A percentile compares a stretch with the other conserved stretches of the same genome.
These are phyloP conservation scores for Peronospora farinosa DNA, from an alignment of 352 stramenopile species.

Conservation along the genomic window DNA sequence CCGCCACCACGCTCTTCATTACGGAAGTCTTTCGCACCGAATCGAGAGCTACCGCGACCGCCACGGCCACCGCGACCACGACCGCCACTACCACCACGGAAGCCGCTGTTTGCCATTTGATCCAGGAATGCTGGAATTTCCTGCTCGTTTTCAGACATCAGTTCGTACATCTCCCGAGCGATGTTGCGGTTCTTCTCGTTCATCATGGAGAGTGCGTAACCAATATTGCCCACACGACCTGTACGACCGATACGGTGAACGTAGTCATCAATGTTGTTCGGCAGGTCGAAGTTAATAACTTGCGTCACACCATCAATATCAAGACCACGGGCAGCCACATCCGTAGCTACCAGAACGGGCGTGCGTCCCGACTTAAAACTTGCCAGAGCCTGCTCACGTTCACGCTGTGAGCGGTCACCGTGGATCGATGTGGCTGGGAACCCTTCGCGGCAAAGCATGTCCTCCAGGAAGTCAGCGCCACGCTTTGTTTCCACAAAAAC, in stretches of 20 bases:
- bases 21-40: constrained; percentile 86
- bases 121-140: constrained; percentile 92
- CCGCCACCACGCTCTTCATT: constrained; percentile 50
- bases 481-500: constrained; percentile 99
- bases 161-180: constrained; percentile 93
- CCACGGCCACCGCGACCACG: constrained; percentile 48
- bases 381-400: constrained; percentile 90
- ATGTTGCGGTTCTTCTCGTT: constrained; percentile 99
- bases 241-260: constrained; percentile 99
- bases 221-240: constrained; percentile 96
- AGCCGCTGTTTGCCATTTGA: constrained; percentile 88
- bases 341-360: constrained; percentile 96
- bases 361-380: constrained; percentile 89
- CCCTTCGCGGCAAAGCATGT: constrained; percentile 89
- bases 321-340: constrained; percentile 97
- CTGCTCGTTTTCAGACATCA: constrained; percentile 94
- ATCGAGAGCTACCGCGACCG: constrained; percentile 57
- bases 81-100: constrained; percentile 53
- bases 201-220: constrained; percentile 95
- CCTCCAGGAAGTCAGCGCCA: constrained; percentile 93
- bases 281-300: constrained; percentile 97
- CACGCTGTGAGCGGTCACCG: constrained; percentile 94
- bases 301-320: constrained; percentile 97
- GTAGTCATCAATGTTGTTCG: constrained; percentile 98
- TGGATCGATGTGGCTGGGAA: constrained; percentile 95